A percentile compares a stretch with the other conserved stretches of the same genome.
These are phyloP conservation scores for Neoboletus magnificus DNA, from an alignment of 768 basidiomycete genomes.

Conservation along the genomic window DNA sequence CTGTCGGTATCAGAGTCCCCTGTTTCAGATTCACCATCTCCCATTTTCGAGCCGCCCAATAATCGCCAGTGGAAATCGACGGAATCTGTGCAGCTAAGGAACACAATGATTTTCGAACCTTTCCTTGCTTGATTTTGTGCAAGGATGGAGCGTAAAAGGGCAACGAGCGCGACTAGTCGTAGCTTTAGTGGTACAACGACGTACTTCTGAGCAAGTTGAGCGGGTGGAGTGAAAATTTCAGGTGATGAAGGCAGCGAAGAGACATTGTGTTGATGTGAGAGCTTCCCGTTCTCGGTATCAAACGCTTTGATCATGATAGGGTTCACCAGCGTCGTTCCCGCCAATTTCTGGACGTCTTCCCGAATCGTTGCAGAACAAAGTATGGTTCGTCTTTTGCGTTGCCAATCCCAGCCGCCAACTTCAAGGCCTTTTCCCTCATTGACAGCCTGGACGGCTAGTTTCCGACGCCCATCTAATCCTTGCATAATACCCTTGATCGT, in stretches of 20 bases:
- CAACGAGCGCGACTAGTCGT: conserved; percentile 86
- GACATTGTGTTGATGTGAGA: conserved; percentile 12
- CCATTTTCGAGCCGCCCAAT: conserved; percentile 72
- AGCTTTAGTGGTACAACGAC: conserved; percentile 88
- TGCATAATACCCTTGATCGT: conserved; percentile 87
- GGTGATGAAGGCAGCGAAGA: conserved; percentile 21
- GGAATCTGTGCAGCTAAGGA: conserved; percentile 95
- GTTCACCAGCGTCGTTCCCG: conserved; percentile 72
- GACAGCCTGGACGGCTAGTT: conserved; percentile 65
- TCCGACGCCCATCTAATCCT: conserved; percentile 78
- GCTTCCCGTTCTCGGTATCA: conserved; percentile 39
- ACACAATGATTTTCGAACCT: conserved; percentile 83
- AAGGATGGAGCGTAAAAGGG: conserved; percentile 79
- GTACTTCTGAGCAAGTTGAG: conserved; percentile 90
- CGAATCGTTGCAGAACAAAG: conserved; percentile 96
- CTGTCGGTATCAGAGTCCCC: conserved; percentile 24
- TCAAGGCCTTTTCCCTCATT: conserved; percentile 65
- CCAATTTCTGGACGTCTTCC: conserved; percentile 91
- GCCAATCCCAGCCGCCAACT: conserved; percentile 86
- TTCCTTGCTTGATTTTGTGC: conserved; percentile 51
- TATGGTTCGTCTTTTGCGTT: conserved; percentile 72
- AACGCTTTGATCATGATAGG: conserved; percentile 84
- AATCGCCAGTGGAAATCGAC: conserved; percentile 96
- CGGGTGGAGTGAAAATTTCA: conserved; percentile 86
- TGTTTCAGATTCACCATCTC: conserved; percentile 27